Evolutionary conservation across 805 yeast genomes (phyloP).

Genomic region (Candida ascalaphidarum): DNA sequence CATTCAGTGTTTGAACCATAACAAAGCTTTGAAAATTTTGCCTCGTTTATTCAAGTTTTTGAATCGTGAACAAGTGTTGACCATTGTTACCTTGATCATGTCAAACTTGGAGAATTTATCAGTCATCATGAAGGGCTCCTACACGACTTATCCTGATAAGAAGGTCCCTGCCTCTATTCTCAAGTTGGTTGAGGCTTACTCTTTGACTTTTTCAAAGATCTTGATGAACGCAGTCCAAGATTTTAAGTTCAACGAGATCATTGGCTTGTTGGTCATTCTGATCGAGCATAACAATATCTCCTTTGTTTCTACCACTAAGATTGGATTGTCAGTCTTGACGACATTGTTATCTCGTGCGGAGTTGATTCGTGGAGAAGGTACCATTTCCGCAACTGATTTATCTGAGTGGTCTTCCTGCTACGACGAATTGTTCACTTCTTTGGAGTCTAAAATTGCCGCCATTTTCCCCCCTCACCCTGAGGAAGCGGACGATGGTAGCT

Average conservation of each 20-base stretch:
- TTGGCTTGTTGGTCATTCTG: constrained; percentile 63
- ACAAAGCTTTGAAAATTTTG: constrained; percentile 82
- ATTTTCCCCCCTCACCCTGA: constrained; percentile 71
- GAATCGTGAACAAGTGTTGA: constrained; percentile 64
- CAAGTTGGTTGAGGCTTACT: constrained; percentile 68
- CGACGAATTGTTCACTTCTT: constrained; percentile 68
- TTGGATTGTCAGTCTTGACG: constrained; percentile 81
- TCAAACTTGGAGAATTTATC: constrained; percentile 72
- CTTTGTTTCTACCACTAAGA: constrained; percentile 59
- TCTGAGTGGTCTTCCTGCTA: constrained; percentile 74
- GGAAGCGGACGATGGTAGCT: constrained; percentile 50
- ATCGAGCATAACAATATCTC: constrained; percentile 65
- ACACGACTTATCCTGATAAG: constrained; percentile 48
- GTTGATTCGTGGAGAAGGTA: constrained; percentile 77
- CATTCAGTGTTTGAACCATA: constrained; percentile 71
- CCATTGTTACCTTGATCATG: constrained; percentile 69
- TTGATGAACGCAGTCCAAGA: constrained; percentile 79
- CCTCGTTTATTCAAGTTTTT: constrained; percentile 84
- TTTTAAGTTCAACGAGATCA: constrained; percentile 69
- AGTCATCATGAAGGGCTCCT: constrained; percentile 72
- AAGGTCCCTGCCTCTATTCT: constrained; percentile 45
- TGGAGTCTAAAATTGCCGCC: constrained; percentile 68
- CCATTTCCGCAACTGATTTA: constrained; percentile 44
- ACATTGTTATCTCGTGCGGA: constrained; percentile 90
- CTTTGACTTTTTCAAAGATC: constrained; percentile 73